Percentiles rank a stretch among this genome's conserved stretches.
Evolutionary conservation across 1,284 basidiomycete genomes (phyloP).

Genomic region (Boletus albobrunnescens): DNA sequence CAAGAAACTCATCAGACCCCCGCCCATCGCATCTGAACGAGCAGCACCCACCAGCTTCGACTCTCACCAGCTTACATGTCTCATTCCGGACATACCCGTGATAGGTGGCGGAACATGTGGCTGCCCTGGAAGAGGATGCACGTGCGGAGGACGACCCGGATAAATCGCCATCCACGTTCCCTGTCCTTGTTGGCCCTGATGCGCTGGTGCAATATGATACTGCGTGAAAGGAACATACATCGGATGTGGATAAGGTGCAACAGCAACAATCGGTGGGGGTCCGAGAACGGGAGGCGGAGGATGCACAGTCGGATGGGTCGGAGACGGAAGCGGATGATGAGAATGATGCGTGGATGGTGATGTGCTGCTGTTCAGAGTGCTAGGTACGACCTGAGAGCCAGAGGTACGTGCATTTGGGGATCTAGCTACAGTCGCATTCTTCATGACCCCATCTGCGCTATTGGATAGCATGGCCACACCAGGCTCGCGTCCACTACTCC

Average conservation of each 20-base stretch:
- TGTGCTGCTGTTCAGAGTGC: neutral
- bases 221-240: slow-evolving; percentile 25
- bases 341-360: slow-evolving; percentile 3
- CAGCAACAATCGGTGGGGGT: slow-evolving; percentile 14
- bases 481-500: neutral
- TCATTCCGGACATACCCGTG: slow-evolving; percentile 24
- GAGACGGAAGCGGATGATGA: slow-evolving; percentile 15
- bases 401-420: slow-evolving; percentile 8
- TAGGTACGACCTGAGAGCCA: slow-evolving; percentile 1
- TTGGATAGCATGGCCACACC: neutral
- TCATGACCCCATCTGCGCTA: slow-evolving; percentile 4
- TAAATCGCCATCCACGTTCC: slow-evolving; percentile 26
- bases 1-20: slow-evolving; percentile 2
- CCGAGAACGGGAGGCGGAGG: slow-evolving; percentile 4
- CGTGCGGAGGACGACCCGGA: slow-evolving; percentile 16
- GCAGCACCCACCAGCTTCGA: slow-evolving; percentile 9
- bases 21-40: neutral
- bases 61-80: slow-evolving; percentile 26
- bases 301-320: slow-evolving; percentile 10
- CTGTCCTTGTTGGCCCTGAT: slow-evolving; percentile 15
- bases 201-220: slow-evolving; percentile 19
- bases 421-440: slow-evolving; percentile 1
- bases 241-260: slow-evolving; percentile 16
- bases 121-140: slow-evolving; percentile 19
- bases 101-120: slow-evolving; percentile 17